Evolutionary conservation across 1,139 yeast genomes (phyloP).

Genomic region (Starmera stellimalicola): DNA sequence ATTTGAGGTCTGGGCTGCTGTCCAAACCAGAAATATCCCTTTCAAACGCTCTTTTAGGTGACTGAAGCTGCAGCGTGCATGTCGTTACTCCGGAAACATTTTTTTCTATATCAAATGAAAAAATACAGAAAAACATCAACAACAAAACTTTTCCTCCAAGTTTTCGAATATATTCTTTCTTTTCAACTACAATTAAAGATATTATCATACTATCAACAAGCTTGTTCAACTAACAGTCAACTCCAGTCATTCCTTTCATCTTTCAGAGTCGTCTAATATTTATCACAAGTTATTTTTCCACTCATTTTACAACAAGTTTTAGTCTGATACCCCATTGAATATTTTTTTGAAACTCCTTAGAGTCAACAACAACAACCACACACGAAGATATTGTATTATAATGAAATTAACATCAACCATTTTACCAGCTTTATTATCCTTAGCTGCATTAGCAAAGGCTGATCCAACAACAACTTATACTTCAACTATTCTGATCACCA

Average conservation of each 20-base stretch:
- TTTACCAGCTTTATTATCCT: constrained; percentile 15
- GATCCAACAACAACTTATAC: constrained; percentile 20
- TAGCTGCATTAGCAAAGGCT: constrained; percentile 14
- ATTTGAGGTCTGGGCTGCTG: no score
- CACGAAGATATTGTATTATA: no score
- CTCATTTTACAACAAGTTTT: no score
- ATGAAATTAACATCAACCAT: constrained; percentile 16
- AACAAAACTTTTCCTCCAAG: background rate
- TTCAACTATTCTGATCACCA: constrained; percentile 15
- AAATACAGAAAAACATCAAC: background rate
- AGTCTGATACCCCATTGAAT: no score
- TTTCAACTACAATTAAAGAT: background rate
- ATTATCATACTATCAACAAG: background rate
- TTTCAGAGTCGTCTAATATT: constrained; percentile 1
- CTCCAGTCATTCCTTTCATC: constrained; percentile 4
- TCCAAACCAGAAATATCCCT: background rate
- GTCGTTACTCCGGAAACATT: no score
- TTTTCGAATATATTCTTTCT: background rate
- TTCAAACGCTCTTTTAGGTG: background rate
- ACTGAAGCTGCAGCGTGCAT: no score
- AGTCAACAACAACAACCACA: no score
- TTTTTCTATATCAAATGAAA: no score
- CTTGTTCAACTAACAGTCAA: background rate
- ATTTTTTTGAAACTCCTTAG: no score
- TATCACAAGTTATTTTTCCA: background rate